Conservation (phyloP, 2,329 filamentous ascomycete species). For the Xylaria hypoxylon region DNA sequence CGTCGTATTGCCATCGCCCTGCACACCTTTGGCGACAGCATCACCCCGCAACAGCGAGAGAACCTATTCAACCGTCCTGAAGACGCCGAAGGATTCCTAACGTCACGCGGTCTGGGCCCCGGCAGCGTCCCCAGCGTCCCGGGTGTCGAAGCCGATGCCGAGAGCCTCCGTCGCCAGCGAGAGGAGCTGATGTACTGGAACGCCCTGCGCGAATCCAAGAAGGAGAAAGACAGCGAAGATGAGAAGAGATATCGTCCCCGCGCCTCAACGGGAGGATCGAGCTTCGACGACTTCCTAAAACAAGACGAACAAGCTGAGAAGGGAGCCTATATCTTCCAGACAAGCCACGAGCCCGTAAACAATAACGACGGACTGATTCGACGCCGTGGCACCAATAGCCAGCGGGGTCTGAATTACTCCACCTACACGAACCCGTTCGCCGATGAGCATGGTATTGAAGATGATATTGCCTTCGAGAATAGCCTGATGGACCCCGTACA, state of each 20-base stretch:
- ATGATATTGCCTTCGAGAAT: slow-evolving; percentile 56
- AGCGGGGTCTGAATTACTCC: slow-evolving; percentile 60
- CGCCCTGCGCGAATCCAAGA: slow-evolving; percentile 63
- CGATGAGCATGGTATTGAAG: slow-evolving; percentile 68
- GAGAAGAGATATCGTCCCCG: slow-evolving; percentile 40
- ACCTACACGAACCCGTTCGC: slow-evolving; percentile 70
- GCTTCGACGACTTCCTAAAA: slow-evolving; percentile 70
- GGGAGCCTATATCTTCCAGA: slow-evolving; percentile 69
- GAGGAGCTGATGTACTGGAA: slow-evolving; percentile 77
- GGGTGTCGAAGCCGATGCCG: slow-evolving; percentile 72
- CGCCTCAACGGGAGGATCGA: slow-evolving; percentile 52
- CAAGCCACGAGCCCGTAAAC: slow-evolving; percentile 59
- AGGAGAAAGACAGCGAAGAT: slow-evolving; percentile 52
- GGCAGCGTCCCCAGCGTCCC: slow-evolving; percentile 57
- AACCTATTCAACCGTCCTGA: slow-evolving; percentile 74
- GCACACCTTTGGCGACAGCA: slow-evolving; percentile 68
- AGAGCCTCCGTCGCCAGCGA: slow-evolving; percentile 68
- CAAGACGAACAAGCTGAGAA: slow-evolving; percentile 63
- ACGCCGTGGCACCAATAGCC: slow-evolving; percentile 59
- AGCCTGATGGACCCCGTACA: slow-evolving; percentile 58
- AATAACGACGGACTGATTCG: slow-evolving; percentile 61
- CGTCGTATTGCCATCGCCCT: slow-evolving; percentile 71
- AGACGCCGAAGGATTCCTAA: slow-evolving; percentile 72
- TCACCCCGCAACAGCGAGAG: slow-evolving; percentile 61
- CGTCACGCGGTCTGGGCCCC: slow-evolving; percentile 58